These are phyloP conservation scores for Apiospora arundinis DNA, from an alignment of 2,329 filamentous ascomycete genomes.

Conservation along the genomic window DNA sequence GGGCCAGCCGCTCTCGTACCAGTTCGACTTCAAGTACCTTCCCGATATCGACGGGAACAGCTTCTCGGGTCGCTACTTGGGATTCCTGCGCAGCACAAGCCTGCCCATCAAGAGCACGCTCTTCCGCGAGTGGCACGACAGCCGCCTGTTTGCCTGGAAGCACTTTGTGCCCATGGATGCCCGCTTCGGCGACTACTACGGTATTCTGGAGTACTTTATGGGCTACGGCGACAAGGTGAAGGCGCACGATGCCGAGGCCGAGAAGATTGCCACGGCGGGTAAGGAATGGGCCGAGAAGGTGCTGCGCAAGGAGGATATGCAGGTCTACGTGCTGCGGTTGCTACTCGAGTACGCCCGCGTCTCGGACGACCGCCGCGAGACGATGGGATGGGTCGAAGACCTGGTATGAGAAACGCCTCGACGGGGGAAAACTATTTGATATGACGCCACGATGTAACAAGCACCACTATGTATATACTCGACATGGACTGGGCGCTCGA, in stretches of 20 bases:
- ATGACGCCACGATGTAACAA: constrained; percentile 5
- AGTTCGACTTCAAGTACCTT: constrained; percentile 71
- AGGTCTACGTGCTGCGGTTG: constrained; percentile 71
- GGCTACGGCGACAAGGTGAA: constrained; percentile 52
- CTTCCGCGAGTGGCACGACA: constrained; percentile 83
- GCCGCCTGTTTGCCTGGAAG: constrained; percentile 74
- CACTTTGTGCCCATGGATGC: constrained; percentile 85
- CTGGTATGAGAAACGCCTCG: constrained; percentile 36
- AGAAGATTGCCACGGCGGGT: constrained; percentile 69
- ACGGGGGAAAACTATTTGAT: background rate
- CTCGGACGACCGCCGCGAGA: constrained; percentile 56
- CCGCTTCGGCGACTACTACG: constrained; percentile 74
- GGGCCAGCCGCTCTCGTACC: constrained; percentile 53
- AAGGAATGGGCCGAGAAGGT: constrained; percentile 73
- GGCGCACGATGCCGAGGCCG: constrained; percentile 63
- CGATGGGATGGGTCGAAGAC: constrained; percentile 63
- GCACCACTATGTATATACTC: constrained; percentile 4
- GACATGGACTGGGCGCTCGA: too few species aligned
- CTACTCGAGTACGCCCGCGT: constrained; percentile 68
- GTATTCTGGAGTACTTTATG: constrained; percentile 76
- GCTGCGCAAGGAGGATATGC: constrained; percentile 75
- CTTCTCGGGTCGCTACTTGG: constrained; percentile 72
- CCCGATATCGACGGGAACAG: constrained; percentile 80
- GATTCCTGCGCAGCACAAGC: constrained; percentile 72
- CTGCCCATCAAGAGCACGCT: constrained; percentile 80